These are phyloP conservation scores for Gaeumannomyces sp. DNA, from an alignment of 2,329 filamentous ascomycete genomes.

Conservation along the genomic window DNA sequence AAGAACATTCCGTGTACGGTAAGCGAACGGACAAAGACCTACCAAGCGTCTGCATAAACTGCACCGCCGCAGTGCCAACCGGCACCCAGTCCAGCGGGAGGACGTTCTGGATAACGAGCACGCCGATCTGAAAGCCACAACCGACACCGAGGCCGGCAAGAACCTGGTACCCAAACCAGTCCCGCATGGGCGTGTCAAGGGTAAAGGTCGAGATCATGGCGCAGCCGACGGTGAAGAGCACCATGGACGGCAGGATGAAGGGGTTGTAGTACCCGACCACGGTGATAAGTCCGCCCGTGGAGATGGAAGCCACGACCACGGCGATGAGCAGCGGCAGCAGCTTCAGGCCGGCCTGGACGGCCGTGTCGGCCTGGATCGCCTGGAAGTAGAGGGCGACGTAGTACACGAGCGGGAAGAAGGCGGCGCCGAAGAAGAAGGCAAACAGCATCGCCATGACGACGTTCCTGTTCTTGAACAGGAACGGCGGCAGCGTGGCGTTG, in stretches of 20 bases:
- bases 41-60: slow-evolving; percentile 56
- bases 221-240: slow-evolving; percentile 36
- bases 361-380: slow-evolving; percentile 44
- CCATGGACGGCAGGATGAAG: slow-evolving; percentile 23
- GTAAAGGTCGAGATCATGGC: slow-evolving; percentile 50
- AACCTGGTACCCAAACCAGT: slow-evolving; percentile 53
- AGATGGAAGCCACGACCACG: slow-evolving; percentile 32
- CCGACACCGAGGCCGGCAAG: slow-evolving; percentile 40
- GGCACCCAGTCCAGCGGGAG: slow-evolving; percentile 40
- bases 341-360: slow-evolving; percentile 49
- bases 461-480: slow-evolving; percentile 40
- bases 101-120: slow-evolving; percentile 44
- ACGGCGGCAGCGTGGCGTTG: slow-evolving; percentile 41
- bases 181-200: slow-evolving; percentile 34
- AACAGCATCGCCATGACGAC: slow-evolving; percentile 34
- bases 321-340: slow-evolving; percentile 46
- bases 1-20: neutral
- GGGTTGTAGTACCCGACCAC: slow-evolving; percentile 18
- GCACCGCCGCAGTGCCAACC: slow-evolving; percentile 41
- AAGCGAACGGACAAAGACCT: slow-evolving; percentile 21
- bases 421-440: slow-evolving; percentile 41
- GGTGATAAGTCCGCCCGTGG: slow-evolving; percentile 19
- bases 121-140: slow-evolving; percentile 38
- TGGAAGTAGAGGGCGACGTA: slow-evolving; percentile 50
- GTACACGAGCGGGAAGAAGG: slow-evolving; percentile 47